phyloP scores from a whole-genome alignment of 495 filamentous ascomycete genomes.

The Terfezia claveryi region DNA sequence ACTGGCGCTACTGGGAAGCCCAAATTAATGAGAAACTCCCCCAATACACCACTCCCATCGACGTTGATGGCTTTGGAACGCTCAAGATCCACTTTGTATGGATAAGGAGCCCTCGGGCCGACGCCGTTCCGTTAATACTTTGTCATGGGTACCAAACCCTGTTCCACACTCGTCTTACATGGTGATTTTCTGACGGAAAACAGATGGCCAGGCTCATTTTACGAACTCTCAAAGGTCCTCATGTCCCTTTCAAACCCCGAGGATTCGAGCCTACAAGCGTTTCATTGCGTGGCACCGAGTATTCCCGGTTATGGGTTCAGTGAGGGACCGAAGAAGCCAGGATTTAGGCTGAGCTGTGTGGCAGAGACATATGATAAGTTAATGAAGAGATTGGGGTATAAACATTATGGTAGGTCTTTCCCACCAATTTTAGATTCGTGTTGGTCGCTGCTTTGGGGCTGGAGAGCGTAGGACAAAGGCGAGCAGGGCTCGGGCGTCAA shows the following conservation, averaged over 20 bases:
- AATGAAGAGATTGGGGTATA: slow-evolving; percentile 45
- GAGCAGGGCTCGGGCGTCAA: too few species aligned
- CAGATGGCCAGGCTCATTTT: slow-evolving; percentile 43
- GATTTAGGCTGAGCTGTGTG: slow-evolving; percentile 36
- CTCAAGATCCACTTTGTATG: background rate
- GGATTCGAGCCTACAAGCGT: slow-evolving; percentile 28
- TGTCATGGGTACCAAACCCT: slow-evolving; percentile 23
- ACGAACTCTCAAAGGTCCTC: slow-evolving; percentile 42
- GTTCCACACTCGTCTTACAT: background rate
- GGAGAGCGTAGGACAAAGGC: too few species aligned
- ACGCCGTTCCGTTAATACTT: slow-evolving; percentile 37
- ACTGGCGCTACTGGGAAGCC: slow-evolving; percentile 1
- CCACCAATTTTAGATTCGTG: too few species aligned
- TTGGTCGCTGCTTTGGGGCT: too few species aligned
- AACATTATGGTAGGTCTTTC: slow-evolving; percentile 25
- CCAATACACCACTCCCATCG: background rate
- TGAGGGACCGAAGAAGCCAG: slow-evolving; percentile 24
- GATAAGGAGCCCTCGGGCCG: slow-evolving; percentile 25
- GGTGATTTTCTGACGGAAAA: background rate
- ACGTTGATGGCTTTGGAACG: slow-evolving; percentile 1
- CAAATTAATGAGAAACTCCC: background rate
- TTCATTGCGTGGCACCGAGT: slow-evolving; percentile 46
- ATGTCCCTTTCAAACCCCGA: slow-evolving; percentile 29
- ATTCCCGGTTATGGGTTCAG: slow-evolving; percentile 52
- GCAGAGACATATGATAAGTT: slow-evolving; percentile 38